A percentile compares a stretch with the other conserved stretches of the same genome.
phyloP scores from a whole-genome alignment of 1,284 basidiomycete species.

The Meripilus lineatus region DNA sequence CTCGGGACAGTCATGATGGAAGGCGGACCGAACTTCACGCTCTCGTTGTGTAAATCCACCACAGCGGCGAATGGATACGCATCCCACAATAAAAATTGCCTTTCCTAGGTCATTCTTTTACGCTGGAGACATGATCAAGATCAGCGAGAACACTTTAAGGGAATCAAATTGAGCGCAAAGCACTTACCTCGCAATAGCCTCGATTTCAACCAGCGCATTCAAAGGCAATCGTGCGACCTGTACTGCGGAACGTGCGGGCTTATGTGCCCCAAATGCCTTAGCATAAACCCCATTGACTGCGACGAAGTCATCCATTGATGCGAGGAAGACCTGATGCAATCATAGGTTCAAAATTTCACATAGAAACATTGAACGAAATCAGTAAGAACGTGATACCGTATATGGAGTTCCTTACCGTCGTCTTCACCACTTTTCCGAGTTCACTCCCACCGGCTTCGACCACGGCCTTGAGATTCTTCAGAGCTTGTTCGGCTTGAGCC shows the following conservation, averaged over 20 bases:
- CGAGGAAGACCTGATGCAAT: conserved; percentile 75
- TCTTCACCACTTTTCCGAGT: conserved; percentile 78
- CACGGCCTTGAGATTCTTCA: conserved; percentile 84
- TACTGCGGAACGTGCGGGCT: conserved; percentile 89
- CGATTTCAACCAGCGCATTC: conserved; percentile 87
- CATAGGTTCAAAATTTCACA: too few relatives aligned
- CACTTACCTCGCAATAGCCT: conserved; percentile 62
- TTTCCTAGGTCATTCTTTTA: too few relatives aligned
- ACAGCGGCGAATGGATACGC: too few relatives aligned
- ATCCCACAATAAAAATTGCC: too few relatives aligned
- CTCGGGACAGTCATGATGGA: too few relatives aligned
- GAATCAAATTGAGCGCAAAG: too few relatives aligned
- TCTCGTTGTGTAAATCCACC: too few relatives aligned
- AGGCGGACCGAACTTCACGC: too few relatives aligned
- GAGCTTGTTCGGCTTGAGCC: conserved; percentile 80
- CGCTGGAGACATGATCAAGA: too few relatives aligned
- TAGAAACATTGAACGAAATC: not conserved
- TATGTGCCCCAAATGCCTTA: conserved; percentile 83
- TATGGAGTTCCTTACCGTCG: conserved; percentile 75
- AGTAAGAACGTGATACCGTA: conserved; percentile 7
- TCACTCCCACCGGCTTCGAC: conserved; percentile 81
- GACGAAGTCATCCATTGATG: conserved; percentile 88
- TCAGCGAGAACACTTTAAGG: too few relatives aligned
- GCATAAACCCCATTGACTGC: conserved; percentile 79
- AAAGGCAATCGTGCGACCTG: conserved; percentile 77